Evolutionary conservation across 1,139 yeast species (phyloP).

Genomic region (Yamadazyma diddensiae): DNA sequence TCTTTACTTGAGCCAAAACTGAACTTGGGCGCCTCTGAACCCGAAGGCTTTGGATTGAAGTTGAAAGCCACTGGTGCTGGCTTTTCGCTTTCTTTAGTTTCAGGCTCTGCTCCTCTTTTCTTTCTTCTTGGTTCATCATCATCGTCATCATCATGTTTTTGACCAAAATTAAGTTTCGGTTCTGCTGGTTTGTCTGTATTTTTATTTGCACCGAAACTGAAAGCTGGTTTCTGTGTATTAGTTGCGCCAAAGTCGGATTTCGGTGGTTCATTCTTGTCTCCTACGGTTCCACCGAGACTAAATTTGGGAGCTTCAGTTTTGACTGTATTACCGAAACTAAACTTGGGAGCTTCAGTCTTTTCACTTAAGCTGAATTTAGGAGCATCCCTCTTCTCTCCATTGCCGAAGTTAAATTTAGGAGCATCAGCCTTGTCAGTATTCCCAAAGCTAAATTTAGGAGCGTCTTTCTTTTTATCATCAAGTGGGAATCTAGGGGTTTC

Average conservation of each 20-base stretch:
- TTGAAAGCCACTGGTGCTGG: no score
- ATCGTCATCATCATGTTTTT: no score
- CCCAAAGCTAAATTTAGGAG: slow-evolving; percentile 13
- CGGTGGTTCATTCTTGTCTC: slow-evolving; percentile 8
- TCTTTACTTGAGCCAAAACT: neutral
- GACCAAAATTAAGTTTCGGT: no score
- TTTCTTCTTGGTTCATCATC: no score
- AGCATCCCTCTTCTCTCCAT: neutral
- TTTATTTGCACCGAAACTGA: slow-evolving; percentile 1
- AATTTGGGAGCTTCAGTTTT: slow-evolving; percentile 7
- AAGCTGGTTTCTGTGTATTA: slow-evolving; percentile 3
- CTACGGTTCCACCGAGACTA: slow-evolving; percentile 6
- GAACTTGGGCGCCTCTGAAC: neutral
- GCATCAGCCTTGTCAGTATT: slow-evolving; percentile 2
- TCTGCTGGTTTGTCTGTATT: slow-evolving; percentile 2
- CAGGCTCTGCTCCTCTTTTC: no score
- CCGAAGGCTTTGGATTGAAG: no score
- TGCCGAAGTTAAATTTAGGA: slow-evolving; percentile 12
- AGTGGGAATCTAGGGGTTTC: slow-evolving; percentile 15
- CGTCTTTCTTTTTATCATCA: slow-evolving; percentile 3
- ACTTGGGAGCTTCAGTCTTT: slow-evolving; percentile 11
- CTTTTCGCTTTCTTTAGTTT: no score
- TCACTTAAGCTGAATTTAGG: neutral
- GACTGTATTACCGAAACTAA: slow-evolving; percentile 14
- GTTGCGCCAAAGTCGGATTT: no score